Evolutionary conservation across 163 green algal genomes (phyloP).

Genomic region (Chlorella variabilis): DNA sequence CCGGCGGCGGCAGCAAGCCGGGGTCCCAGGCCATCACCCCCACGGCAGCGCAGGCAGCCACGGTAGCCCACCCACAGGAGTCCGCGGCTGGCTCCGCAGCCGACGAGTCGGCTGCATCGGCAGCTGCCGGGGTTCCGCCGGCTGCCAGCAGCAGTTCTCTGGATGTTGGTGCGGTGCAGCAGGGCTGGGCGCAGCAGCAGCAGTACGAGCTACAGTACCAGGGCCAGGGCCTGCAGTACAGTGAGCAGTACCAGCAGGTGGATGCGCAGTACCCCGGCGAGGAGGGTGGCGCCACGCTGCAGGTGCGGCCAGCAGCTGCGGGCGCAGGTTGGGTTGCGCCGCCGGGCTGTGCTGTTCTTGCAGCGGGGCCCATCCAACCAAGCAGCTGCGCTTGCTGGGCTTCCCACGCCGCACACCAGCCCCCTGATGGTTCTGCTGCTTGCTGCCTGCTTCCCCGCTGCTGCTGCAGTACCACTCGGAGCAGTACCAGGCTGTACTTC

Average conservation of each 20-base stretch:
- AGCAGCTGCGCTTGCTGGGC: not conserved
- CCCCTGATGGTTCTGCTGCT: too few species aligned
- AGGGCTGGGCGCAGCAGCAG: not conserved
- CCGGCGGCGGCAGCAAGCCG: not conserved
- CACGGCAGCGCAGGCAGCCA: not conserved
- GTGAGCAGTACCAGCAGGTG: conserved; percentile 9
- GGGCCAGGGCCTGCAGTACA: not conserved
- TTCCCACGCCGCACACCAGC: not conserved
- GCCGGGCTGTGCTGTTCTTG: not conserved
- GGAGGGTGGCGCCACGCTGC: not conserved
- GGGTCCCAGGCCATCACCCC: not conserved
- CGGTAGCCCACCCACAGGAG: not conserved
- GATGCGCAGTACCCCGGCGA: not conserved
- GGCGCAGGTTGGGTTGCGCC: not conserved
- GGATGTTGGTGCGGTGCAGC: conserved; percentile 16
- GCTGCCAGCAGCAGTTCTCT: not conserved
- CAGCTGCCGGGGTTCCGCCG: not conserved
- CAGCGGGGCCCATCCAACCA: too few species aligned
- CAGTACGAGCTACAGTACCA: conserved; percentile 10
- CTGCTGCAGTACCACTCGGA: not conserved
- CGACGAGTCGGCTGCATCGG: not conserved
- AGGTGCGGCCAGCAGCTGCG: too few species aligned
- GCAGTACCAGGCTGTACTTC: not conserved
- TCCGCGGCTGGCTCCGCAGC: not conserved
- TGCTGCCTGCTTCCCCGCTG: not conserved